Evolutionary conservation across 2,329 filamentous ascomycete species (phyloP).

Genomic region (Fusarium musae): DNA sequence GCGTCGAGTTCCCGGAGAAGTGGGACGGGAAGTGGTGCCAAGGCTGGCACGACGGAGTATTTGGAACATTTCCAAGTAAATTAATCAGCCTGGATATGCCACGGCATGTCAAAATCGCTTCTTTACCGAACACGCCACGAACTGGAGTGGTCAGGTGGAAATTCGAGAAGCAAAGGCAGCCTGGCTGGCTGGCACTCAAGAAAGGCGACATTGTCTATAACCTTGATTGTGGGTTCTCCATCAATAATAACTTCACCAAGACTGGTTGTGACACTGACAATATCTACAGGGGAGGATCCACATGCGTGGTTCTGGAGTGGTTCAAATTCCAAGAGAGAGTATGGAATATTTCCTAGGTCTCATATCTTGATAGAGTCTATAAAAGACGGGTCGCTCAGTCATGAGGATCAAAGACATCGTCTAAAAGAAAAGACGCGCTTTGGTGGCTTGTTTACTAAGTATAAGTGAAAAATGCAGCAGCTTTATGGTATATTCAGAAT

Average conservation of each 20-base stretch:
- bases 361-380: background rate
- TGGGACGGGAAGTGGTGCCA: background rate
- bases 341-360: background rate
- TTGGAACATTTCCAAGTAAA: background rate
- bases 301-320: background rate
- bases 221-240: background rate
- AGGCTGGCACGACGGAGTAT: background rate
- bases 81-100: background rate
- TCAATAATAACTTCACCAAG: background rate
- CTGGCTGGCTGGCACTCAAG: background rate
- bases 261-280: background rate
- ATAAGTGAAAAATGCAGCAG: background rate
- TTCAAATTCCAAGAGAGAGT: background rate
- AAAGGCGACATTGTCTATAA: background rate
- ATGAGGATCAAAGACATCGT: background rate
- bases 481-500: background rate
- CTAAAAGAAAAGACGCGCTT: background rate
- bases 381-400: background rate
- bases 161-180: background rate
- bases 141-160: background rate
- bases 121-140: background rate
- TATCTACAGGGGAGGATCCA: background rate
- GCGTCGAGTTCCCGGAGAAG: background rate
- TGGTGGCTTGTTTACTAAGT: background rate
- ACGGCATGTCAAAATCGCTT: background rate